Evolutionary conservation across 2,329 filamentous ascomycete species (phyloP).

Genomic region (Clonostachys rhizophaga): DNA sequence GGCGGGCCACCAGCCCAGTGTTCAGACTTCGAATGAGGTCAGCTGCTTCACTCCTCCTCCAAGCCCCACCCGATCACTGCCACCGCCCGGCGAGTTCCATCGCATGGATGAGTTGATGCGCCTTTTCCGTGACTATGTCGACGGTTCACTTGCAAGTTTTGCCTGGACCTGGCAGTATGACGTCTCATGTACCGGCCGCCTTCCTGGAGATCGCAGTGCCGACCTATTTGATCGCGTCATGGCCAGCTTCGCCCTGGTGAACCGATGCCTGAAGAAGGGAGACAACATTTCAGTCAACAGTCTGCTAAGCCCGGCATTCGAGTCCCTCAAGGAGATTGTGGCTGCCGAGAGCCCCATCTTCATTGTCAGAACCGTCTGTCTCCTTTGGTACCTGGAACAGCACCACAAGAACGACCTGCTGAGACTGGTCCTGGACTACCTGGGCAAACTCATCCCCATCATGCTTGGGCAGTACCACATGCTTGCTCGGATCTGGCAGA

Average conservation of each 20-base stretch:
- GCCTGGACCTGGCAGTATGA: constrained; percentile 22
- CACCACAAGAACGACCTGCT: constrained; percentile 24
- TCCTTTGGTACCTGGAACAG: constrained; percentile 26
- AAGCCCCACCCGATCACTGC: constrained; percentile 9
- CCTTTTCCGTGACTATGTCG: constrained; percentile 20
- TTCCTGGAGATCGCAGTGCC: constrained; percentile 17
- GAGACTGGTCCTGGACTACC: constrained; percentile 21
- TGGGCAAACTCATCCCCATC: constrained; percentile 18
- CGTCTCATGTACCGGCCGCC: constrained; percentile 15
- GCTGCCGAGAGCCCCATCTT: constrained; percentile 23
- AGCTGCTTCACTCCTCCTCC: constrained; percentile 22
- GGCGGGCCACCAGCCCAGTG: constrained; percentile 19
- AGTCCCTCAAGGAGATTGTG: constrained; percentile 24
- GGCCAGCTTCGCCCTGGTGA: constrained; percentile 23
- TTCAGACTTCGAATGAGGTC: constrained; percentile 21
- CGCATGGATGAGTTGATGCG: constrained; percentile 16
- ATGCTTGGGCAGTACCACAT: constrained; percentile 19
- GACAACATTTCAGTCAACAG: constrained; percentile 21
- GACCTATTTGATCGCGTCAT: constrained; percentile 27
- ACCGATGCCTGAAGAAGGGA: constrained; percentile 21
- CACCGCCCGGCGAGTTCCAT: constrained; percentile 10
- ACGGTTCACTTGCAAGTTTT: constrained; percentile 17
- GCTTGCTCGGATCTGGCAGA: constrained; percentile 21
- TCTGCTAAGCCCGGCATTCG: constrained; percentile 24
- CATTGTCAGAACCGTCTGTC: constrained; percentile 21